A percentile compares a stretch with the other conserved stretches of the same genome.
Conservation (phyloP, 768 basidiomycete species). For the Daedaleopsis sinensis region DNA sequence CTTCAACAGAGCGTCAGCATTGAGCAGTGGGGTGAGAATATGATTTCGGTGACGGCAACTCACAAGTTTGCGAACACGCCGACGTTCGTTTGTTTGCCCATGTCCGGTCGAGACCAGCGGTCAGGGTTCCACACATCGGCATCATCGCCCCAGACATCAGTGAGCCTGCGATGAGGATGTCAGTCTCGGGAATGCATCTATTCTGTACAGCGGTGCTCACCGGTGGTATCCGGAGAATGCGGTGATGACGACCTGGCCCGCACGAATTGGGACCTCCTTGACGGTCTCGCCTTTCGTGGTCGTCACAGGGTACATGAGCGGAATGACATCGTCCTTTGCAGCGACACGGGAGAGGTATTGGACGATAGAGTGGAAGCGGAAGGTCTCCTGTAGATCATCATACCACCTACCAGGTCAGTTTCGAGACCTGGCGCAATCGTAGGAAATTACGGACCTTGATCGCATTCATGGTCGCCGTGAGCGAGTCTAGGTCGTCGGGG, state of each 20-base stretch:
- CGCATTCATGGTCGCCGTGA: slow-evolving; percentile 3
- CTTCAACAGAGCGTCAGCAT: not conserved
- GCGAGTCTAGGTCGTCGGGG: slow-evolving; percentile 13
- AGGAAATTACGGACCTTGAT: slow-evolving; percentile 13
- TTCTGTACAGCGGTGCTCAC: not conserved
- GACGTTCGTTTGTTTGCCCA: slow-evolving; percentile 12
- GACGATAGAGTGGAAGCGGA: slow-evolving; percentile 26
- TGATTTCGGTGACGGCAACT: not conserved
- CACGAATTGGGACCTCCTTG: slow-evolving; percentile 8
- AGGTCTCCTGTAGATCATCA: slow-evolving; percentile 18
- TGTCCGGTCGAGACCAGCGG: slow-evolving; percentile 6
- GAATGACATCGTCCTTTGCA: slow-evolving; percentile 27
- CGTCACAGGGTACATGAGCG: slow-evolving; percentile 15
- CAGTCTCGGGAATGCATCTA: too few species aligned
- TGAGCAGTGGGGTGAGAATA: not conserved
- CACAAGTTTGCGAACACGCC: slow-evolving; percentile 22
- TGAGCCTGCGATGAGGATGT: not conserved
- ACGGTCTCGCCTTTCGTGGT: slow-evolving; percentile 6
- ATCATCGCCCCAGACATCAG: slow-evolving; percentile 18
- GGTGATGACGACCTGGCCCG: slow-evolving; percentile 7
- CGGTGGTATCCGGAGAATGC: slow-evolving; percentile 12
- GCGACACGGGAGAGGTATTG: slow-evolving; percentile 22
- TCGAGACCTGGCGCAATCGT: too few species aligned
- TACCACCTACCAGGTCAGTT: not conserved
- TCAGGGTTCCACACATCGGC: slow-evolving; percentile 19